Base-by-base conservation (phyloP, 345 rosid species). In the Brassica nigra region DNA sequence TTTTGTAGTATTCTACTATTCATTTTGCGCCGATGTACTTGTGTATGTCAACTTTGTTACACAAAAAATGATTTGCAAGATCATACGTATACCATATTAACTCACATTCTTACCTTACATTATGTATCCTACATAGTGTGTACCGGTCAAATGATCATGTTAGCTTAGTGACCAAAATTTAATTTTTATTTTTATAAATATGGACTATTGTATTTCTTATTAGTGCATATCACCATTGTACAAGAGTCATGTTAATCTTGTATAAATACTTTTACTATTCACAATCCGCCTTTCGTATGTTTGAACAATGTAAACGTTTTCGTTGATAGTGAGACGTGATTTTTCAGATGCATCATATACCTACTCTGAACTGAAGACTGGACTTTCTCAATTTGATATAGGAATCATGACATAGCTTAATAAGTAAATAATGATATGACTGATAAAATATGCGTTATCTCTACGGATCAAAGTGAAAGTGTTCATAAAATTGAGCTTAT, bases 401-500 rank as follows among this genome's bases (percentile, higher is more conserved):
- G 20, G 37, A 20, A 18, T 16, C 34, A 31, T 75, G 8, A 8
- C 36, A 65, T 55, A 8, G 18, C 20, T 8, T 0, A 39, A 10
- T 3, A 15, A 6, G 5, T 67, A 37, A n/a, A 55, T 54, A 62
- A n/a, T 9, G 18, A 54, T 54, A 34, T 55, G 27, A 10, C n/a
- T 66, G 42, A 36, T 55, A 4, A 37, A 33, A 37, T 37, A 37
- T 37, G 42, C 10, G 42, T 37, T 37, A 5, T 33, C 42, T 37
- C 8, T 8, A 8, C 42, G 42, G 42, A 37, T 37, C 47, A 68
- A 62, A 77, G 49, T 61, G 69, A 77, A 61, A 49, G 44, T 66
- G 58, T 10, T 67, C 49, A 70, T 23, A 47, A 10, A 61, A 68
- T n/a, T n/a, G 66, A 66, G 15, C 5, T 15, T 66, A 55, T 49